phyloP scores from a whole-genome alignment of 495 filamentous ascomycete species.

The Penicillium taxi region DNA sequence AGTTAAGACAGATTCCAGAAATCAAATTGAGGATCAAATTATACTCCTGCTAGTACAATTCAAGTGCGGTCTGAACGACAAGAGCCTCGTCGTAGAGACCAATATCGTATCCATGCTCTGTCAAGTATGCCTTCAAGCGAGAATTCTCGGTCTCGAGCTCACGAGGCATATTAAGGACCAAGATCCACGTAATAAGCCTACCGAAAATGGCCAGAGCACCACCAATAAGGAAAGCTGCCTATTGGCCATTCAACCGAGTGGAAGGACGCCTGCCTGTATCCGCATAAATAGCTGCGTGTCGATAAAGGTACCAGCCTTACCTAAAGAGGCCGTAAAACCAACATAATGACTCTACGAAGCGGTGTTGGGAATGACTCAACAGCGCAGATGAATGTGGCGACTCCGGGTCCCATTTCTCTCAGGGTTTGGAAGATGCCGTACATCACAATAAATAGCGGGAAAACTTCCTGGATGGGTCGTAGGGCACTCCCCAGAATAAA shows the following conservation, averaged over 20 bases:
- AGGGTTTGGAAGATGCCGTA: slow-evolving; percentile 44
- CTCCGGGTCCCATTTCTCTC: slow-evolving; percentile 43
- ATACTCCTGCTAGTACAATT: too few relatives aligned
- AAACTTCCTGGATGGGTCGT: slow-evolving; percentile 32
- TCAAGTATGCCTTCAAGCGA: slow-evolving; percentile 36
- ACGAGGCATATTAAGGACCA: slow-evolving; percentile 38
- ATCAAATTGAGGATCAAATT: too few relatives aligned
- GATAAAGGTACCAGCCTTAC: slow-evolving; percentile 44
- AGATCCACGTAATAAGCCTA: slow-evolving; percentile 33
- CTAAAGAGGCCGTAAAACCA: slow-evolving; percentile 40
- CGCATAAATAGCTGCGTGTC: slow-evolving; percentile 41
- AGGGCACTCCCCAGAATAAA: slow-evolving; percentile 43
- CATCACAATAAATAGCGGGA: slow-evolving; percentile 44
- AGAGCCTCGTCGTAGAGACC: slow-evolving; percentile 18
- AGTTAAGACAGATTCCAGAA: too few relatives aligned
- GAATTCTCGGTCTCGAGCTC: slow-evolving; percentile 42
- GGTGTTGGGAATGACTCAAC: slow-evolving; percentile 46
- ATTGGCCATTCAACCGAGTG: slow-evolving; percentile 33
- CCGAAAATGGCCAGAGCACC: slow-evolving; percentile 35
- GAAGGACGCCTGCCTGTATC: slow-evolving; percentile 35
- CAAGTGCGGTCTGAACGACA: too few relatives aligned
- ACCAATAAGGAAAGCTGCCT: slow-evolving; percentile 42
- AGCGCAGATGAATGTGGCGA: slow-evolving; percentile 36
- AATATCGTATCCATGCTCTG: slow-evolving; percentile 33
- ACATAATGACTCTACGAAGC: slow-evolving; percentile 45